These are phyloP conservation scores for Tuber aestivum DNA, from an alignment of 495 filamentous ascomycete genomes.

Conservation along the genomic window DNA sequence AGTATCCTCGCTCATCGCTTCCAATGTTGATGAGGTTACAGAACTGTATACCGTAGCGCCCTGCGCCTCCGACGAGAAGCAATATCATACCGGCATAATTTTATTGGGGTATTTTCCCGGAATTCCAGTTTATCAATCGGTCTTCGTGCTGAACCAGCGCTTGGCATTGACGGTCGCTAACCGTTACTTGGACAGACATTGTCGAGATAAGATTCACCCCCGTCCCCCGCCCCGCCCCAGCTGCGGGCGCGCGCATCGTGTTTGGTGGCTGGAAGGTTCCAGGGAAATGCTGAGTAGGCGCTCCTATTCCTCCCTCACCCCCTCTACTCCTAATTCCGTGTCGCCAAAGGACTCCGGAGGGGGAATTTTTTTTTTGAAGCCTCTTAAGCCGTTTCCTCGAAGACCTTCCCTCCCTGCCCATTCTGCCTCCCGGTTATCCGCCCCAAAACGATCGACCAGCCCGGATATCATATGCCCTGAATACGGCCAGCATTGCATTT, in stretches of 20 bases:
- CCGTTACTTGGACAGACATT: background rate
- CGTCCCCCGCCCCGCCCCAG: background rate
- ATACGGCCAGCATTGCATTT: too few species aligned
- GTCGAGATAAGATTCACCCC: slow-evolving; percentile 24
- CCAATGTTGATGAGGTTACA: slow-evolving; percentile 66
- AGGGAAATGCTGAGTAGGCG: background rate
- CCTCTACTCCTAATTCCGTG: background rate
- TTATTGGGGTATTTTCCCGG: slow-evolving; percentile 54
- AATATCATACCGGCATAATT: slow-evolving; percentile 47
- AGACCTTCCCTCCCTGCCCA: background rate
- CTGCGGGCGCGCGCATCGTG: slow-evolving; percentile 21
- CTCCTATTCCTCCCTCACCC: background rate
- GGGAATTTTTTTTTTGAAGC: background rate
- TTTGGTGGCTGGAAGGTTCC: slow-evolving; percentile 21
- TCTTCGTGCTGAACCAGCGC: background rate
- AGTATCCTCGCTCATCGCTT: slow-evolving; percentile 79
- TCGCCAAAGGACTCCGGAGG: background rate
- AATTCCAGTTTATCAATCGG: background rate
- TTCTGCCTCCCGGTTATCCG: background rate
- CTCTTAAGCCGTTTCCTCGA: background rate
- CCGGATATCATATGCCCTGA: too few species aligned
- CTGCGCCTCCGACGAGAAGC: slow-evolving; percentile 63
- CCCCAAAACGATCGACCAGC: background rate
- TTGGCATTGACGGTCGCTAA: background rate
- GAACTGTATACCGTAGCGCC: slow-evolving; percentile 65